Evolutionary conservation across 1,284 basidiomycete species (phyloP), one percentile per base, ranked within the genome.

Genomic region (Volvariella volvacea): DNA sequence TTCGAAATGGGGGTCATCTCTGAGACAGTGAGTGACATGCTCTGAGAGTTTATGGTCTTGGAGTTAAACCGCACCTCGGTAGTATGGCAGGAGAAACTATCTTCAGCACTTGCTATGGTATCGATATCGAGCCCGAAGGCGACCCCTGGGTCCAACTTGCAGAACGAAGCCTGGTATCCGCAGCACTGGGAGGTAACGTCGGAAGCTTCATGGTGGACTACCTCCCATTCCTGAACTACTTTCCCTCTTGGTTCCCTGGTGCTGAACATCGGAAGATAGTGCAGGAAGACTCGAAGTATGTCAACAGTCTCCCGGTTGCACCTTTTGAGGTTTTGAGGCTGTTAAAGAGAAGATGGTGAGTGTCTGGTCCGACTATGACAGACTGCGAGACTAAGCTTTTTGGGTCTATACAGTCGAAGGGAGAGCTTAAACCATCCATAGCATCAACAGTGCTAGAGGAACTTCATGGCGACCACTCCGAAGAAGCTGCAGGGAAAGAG

Each of bases 281-380:
- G 6, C 4, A 4, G 7, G 22, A 40, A 15, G 4, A 17, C 8
- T 17, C 39, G 6, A 17, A 40, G 15, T 4, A 20, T 9, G 39
- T 25, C 8, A 4, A 8, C 14, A 14, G 16, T 15, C 14, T 40
- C 12, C 12, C 14, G 16, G 41, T 42, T 30, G 42, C 25, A 30
- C 45, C 45, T 28, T 43, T 42, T 15, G 30, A 47, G 15, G 36
- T 28, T 43, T 42, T 15, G 30, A 47, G 15, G 36, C 34, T 8
- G 45, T 39, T 3, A 47, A 43, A 39, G 17, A 14, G 20, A 33
- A 33, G 7, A 39, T 43, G 14, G 45, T 47, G 19, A 30, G 40
- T 10, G 8, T n/a, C 34, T 28, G 6, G 12, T 28, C 12, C n/a
- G n/a, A n/a, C n/a, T n/a, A n/a, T n/a, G n/a, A n/a, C n/a, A n/a